Evolutionary conservation across 345 rosid genomes (phyloP).

Genomic region (Ceriops zippeliana): DNA sequence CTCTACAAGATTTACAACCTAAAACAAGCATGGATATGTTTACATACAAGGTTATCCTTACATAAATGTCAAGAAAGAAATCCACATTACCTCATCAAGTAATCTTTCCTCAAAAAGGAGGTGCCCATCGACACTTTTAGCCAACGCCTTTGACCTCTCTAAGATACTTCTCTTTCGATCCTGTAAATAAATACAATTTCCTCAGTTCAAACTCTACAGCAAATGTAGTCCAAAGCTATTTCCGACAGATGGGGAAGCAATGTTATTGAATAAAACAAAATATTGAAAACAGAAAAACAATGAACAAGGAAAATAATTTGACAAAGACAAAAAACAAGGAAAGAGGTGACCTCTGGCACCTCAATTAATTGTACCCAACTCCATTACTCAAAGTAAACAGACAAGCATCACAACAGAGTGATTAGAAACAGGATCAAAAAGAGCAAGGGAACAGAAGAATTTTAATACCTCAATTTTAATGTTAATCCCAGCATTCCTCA

Average conservation of each 20-base stretch:
- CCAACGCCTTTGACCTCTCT: constrained; percentile 55
- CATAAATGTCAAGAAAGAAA: constrained; percentile 20
- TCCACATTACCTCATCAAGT: constrained; percentile 62
- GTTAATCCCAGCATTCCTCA: constrained; percentile 72
- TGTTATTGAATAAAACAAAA: constrained; percentile 13
- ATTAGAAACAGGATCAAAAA: not conserved
- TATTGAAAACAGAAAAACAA: not conserved
- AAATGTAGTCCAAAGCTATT: constrained; percentile 6
- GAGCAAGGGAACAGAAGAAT: not conserved
- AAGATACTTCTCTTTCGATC: constrained; percentile 62
- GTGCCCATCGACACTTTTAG: constrained; percentile 64
- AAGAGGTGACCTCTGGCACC: too few relatives aligned
- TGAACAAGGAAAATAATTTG: not conserved
- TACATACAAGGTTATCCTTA: constrained; percentile 1
- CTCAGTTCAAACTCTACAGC: constrained; percentile 4
- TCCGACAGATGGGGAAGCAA: constrained; percentile 3
- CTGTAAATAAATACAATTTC: constrained; percentile 34
- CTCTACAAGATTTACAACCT: constrained; percentile 97
- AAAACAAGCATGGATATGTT: constrained; percentile 16
- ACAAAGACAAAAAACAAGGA: too few relatives aligned
- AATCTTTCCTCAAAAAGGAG: constrained; percentile 54
- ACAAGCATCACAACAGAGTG: too few relatives aligned
- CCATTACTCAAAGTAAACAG: too few relatives aligned
- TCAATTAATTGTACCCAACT: too few relatives aligned
- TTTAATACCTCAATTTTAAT: constrained; percentile 65